These are phyloP conservation scores for Thielaviopsis musarum DNA, from an alignment of 2,329 filamentous ascomycete genomes.

Conservation along the genomic window DNA sequence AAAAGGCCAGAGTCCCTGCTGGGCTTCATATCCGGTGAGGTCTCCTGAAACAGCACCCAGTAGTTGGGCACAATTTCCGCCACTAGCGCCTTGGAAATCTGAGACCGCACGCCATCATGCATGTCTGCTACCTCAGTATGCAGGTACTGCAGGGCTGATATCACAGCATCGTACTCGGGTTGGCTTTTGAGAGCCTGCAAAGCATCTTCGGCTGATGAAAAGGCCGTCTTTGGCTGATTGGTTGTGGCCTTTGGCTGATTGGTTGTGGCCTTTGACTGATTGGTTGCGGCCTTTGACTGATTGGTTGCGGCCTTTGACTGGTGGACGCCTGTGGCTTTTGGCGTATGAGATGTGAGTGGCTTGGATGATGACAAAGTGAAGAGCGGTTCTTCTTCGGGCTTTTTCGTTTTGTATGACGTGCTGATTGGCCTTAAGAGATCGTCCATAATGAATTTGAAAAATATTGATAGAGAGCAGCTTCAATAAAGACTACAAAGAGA, in stretches of 20 bases:
- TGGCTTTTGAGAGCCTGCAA: constrained; percentile 44
- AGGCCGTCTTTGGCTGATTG: background rate
- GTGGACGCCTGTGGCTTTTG: background rate
- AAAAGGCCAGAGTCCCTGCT: constrained; percentile 31
- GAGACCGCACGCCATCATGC: constrained; percentile 17
- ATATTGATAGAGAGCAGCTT: background rate
- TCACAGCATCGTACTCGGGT: constrained; percentile 41
- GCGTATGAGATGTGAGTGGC: background rate
- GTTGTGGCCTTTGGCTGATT: background rate
- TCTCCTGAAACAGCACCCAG: constrained; percentile 48
- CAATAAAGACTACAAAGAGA: background rate
- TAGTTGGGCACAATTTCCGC: constrained; percentile 64
- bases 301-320: background rate
- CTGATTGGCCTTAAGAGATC: constrained; percentile 37
- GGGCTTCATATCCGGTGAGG: constrained; percentile 15
- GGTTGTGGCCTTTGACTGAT: background rate
- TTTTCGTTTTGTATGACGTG: constrained; percentile 28
- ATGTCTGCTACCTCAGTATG: background rate
- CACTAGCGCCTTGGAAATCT: constrained; percentile 60
- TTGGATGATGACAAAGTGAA: constrained; percentile 16
- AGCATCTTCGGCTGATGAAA: constrained; percentile 29
- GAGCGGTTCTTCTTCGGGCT: constrained; percentile 20
- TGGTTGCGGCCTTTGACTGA: background rate
- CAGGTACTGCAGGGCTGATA: constrained; percentile 36
- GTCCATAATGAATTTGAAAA: constrained; percentile 29